A percentile compares a stretch with the other conserved stretches of the same genome.
phyloP scores from a whole-genome alignment of 2,329 filamentous ascomycete genomes.

The Fusarium pseudonygamai region DNA sequence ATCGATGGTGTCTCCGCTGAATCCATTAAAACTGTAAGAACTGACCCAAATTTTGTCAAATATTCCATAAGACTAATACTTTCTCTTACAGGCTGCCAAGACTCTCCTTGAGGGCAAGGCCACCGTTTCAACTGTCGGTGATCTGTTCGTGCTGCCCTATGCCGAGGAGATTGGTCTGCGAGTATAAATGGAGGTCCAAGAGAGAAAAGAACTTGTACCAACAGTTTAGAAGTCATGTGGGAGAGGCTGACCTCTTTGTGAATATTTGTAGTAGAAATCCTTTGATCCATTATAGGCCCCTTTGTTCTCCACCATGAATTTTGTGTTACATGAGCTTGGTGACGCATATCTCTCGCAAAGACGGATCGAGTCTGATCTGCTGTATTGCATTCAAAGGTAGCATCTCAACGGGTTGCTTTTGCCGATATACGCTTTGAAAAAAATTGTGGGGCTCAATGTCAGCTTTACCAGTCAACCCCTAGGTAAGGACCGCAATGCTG shows the following conservation, averaged over 20 bases:
- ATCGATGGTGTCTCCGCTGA: constrained; percentile 85
- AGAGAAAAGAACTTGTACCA: constrained; percentile 54
- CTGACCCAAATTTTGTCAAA: constrained; percentile 30
- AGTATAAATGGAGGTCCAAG: constrained; percentile 72
- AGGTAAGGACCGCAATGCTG: background rate
- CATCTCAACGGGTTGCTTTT: background rate
- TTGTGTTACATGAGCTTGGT: constrained; percentile 2
- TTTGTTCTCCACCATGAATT: constrained; percentile 11
- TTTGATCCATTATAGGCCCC: constrained; percentile 43
- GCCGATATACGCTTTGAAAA: background rate
- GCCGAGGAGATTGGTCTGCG: constrained; percentile 93
- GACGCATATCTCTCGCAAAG: background rate
- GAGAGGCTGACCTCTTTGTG: constrained; percentile 52
- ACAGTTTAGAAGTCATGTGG: constrained; percentile 54
- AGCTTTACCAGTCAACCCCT: background rate
- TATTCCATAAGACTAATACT: constrained; percentile 37
- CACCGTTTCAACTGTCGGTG: constrained; percentile 87
- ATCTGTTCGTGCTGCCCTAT: constrained; percentile 89
- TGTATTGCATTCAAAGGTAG: background rate
- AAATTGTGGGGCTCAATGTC: background rate
- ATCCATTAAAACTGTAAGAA: constrained; percentile 83
- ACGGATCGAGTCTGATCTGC: background rate
- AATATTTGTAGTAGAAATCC: constrained; percentile 58
- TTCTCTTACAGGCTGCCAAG: constrained; percentile 77
- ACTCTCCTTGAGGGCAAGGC: constrained; percentile 88